phyloP scores from a whole-genome alignment of 257 asterid genomes.

The Eucommia ulmoides region DNA sequence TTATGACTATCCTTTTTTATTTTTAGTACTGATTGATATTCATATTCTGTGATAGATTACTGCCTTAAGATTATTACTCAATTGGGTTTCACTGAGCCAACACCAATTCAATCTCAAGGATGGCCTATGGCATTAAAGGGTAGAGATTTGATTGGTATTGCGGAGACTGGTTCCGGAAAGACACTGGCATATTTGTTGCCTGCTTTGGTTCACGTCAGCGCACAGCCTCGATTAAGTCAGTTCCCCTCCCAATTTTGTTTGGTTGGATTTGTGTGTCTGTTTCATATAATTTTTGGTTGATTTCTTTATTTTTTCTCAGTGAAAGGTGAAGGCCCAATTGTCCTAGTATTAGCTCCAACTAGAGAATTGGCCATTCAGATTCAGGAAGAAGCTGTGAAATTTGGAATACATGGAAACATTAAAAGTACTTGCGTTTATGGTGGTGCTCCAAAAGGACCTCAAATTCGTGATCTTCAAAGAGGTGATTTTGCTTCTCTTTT shows the following conservation, averaged over 20 bases:
- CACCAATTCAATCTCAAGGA: conserved; percentile 90
- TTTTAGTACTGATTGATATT: conserved; percentile 15
- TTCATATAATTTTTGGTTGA: not conserved
- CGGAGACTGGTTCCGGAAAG: conserved; percentile 97
- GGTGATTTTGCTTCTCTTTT: conserved; percentile 23
- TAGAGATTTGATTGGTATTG: conserved; percentile 82
- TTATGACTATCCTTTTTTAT: too few relatives aligned
- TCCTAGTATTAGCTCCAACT: conserved; percentile 78
- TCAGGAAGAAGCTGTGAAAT: conserved; percentile 73
- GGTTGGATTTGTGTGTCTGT: not conserved
- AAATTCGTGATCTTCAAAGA: conserved; percentile 77
- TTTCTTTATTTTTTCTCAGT: too few relatives aligned
- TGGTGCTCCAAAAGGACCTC: conserved; percentile 95
- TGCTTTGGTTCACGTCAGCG: conserved; percentile 76
- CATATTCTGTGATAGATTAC: conserved; percentile 37
- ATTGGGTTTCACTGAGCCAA: conserved; percentile 78
- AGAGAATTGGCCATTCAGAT: conserved; percentile 92
- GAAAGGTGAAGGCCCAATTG: conserved; percentile 84
- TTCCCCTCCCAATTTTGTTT: not conserved
- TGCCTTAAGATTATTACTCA: conserved; percentile 73
- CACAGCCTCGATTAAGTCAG: conserved; percentile 82
- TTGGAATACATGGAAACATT: conserved; percentile 53
- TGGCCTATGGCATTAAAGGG: conserved; percentile 98
- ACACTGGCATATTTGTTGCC: conserved; percentile 81
- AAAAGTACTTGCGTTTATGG: conserved; percentile 89